These are phyloP conservation scores for Sisymbrium irio DNA, from an alignment of 345 rosid genomes.

Conservation along the genomic window DNA sequence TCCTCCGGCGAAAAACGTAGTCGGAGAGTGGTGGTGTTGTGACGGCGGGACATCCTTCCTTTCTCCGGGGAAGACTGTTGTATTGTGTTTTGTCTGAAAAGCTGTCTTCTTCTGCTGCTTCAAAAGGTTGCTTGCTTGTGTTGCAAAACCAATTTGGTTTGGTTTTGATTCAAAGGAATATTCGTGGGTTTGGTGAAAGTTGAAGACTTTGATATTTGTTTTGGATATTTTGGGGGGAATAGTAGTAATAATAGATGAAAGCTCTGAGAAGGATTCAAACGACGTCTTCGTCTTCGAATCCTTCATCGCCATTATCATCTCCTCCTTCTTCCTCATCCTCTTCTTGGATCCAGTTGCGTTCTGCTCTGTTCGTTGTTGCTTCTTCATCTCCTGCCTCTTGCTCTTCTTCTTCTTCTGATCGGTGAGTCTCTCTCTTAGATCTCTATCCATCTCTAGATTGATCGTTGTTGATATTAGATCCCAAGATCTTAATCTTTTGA, in stretches of 20 bases:
- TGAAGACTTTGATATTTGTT: too few relatives aligned
- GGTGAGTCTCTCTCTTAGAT: slow-evolving; percentile 49
- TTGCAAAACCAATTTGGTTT: not conserved
- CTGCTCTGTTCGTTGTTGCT: slow-evolving; percentile 75
- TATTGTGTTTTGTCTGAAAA: not conserved
- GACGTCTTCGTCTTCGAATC: slow-evolving; percentile 55
- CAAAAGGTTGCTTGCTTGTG: not conserved
- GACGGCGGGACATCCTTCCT: not conserved
- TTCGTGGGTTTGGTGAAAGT: slow-evolving; percentile 9
- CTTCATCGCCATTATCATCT: slow-evolving; percentile 68
- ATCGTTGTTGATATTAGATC: not conserved
- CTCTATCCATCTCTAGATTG: not conserved
- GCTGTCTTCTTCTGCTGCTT: not conserved
- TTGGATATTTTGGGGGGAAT: too few relatives aligned
- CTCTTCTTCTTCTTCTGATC: slow-evolving; percentile 78
- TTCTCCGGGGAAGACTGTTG: not conserved
- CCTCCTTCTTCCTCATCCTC: slow-evolving; percentile 58
- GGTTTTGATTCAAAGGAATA: not conserved
- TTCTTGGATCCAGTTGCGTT: slow-evolving; percentile 90
- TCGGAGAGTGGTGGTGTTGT: too few relatives aligned
- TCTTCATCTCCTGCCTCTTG: slow-evolving; percentile 84
- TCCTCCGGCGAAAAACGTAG: not conserved
- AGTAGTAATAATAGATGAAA: slow-evolving; percentile 51
- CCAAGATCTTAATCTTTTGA: not conserved
- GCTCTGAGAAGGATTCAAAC: slow-evolving; percentile 83